Base-by-base conservation (phyloP, 75 land plant species). In the Selaginella moellendorffii region DNA sequence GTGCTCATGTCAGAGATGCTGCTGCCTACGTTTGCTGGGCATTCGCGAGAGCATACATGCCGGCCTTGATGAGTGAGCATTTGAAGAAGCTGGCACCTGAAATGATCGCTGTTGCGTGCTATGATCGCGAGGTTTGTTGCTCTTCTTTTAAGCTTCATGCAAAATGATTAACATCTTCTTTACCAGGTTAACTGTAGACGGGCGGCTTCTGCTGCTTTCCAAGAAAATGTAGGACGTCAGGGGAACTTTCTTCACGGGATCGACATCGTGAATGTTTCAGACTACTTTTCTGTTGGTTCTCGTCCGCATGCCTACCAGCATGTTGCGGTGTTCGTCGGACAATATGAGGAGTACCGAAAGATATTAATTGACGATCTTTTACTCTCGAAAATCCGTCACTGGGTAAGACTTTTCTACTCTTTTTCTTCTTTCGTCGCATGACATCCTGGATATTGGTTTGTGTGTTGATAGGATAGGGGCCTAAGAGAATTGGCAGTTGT, bases 1-100 rank as follows among this genome's bases (percentile, higher is more conserved):
- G 99, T 27, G 81, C 99, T 27, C 96, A 88, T 84, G 99, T 95
- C 22, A 82, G 99, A 30, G 99, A 95, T 84, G 99, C 99, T 68
- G 99, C 99, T 61, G 96, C 99, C 25, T 95, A 89, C 78, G 99
- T 95, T 19, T 95, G 96, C 54, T 95, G 99, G 99, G 99, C 99
- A 24, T 95, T 95, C 80, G 99, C 91, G 23, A 83, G 99, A 64
- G 97, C 99, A 30, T 95, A 95, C 67, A 77, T 76, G 63, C 74
- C 82, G 26, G 18, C 76, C 25, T 77, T 90, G 28, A 89, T 95
- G 99, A 86, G 68, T 54, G 74, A 22, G 27, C 67, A 84, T 58
- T 63, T 95, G 27, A 73, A 81, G 62, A 74, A 83, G 54, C 78
- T 95, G 66, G 90, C 88, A 31, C 99, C 96, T 28, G 88, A 84